Evolutionary conservation across 352 stramenopile genomes (phyloP).

Genomic region (Globisporangium apiculatum): DNA sequence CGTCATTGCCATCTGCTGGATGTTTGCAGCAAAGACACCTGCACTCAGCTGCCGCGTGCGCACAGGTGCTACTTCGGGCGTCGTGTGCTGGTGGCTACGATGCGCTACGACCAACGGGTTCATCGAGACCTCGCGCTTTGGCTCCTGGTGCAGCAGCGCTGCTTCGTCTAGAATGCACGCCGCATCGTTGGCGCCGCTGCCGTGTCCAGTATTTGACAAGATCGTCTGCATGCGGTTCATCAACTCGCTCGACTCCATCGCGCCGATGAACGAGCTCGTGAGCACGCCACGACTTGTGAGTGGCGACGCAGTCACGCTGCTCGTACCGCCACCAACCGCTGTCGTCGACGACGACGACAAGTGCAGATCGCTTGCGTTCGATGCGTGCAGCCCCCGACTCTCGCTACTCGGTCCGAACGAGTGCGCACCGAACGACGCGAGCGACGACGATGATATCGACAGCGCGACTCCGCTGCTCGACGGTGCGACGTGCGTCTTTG

Average conservation of each 20-base stretch:
- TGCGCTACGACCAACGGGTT: slow-evolving; percentile 42
- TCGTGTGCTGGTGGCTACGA: slow-evolving; percentile 16
- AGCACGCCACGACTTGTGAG: slow-evolving; percentile 25
- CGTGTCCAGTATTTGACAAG: slow-evolving; percentile 26
- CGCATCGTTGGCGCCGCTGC: slow-evolving; percentile 18
- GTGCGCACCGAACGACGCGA: neutral
- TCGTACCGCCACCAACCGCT: slow-evolving; percentile 8
- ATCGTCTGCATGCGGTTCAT: slow-evolving; percentile 70
- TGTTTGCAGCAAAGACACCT: slow-evolving; percentile 18
- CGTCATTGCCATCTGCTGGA: slow-evolving; percentile 40
- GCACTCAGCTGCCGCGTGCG: slow-evolving; percentile 25
- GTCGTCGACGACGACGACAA: neutral
- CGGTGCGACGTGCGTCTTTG: slow-evolving; percentile 13
- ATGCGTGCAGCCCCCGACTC: neutral
- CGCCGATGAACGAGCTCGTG: slow-evolving; percentile 37
- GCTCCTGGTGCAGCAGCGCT: slow-evolving; percentile 41
- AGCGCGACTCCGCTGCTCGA: neutral
- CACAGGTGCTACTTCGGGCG: slow-evolving; percentile 1
- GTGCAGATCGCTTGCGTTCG: neutral
- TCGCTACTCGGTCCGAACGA: slow-evolving; percentile 4
- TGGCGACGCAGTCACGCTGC: slow-evolving; percentile 12
- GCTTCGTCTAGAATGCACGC: slow-evolving; percentile 42
- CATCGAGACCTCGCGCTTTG: slow-evolving; percentile 29
- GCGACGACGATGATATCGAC: neutral
- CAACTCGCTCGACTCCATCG: slow-evolving; percentile 53